Conservation (phyloP, 1,284 basidiomycete species). For the Cryptococcus sp. region DNA sequence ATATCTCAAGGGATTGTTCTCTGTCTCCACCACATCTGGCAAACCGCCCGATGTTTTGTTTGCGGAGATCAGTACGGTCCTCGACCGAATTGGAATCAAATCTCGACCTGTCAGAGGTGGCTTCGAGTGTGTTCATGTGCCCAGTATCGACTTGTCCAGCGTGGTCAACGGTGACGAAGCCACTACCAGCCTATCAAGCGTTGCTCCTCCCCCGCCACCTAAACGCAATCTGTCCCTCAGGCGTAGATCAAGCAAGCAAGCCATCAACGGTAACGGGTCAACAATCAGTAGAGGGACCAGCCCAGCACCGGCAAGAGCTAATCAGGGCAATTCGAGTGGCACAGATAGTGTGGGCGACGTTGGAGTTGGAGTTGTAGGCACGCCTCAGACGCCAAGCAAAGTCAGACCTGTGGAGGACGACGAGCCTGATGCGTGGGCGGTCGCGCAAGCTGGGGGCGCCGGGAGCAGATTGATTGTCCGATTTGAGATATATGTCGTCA, state of each 20-base stretch:
- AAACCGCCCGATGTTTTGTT: conserved; percentile 80
- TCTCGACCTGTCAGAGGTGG: conserved; percentile 87
- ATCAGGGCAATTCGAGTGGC: conserved; percentile 19
- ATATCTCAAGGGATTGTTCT: conserved; percentile 85
- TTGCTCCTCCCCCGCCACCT: conserved; percentile 6
- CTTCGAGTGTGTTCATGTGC: conserved; percentile 93
- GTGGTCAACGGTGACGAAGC: conserved; percentile 57
- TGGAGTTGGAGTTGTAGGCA: not conserved
- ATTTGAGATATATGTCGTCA: conserved; percentile 93
- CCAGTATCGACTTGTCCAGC: conserved; percentile 84
- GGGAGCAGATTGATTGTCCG: conserved; percentile 76
- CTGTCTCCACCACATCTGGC: conserved; percentile 93
- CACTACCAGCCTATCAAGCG: conserved; percentile 24
- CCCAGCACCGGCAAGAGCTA: conserved; percentile 8
- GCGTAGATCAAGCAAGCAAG: conserved; percentile 24
- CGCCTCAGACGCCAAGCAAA: conserved; percentile 4
- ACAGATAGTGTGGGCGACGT: conserved; percentile 22
- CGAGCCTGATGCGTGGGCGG: conserved; percentile 66
- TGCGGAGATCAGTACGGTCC: conserved; percentile 77
- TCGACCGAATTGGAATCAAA: conserved; percentile 92
- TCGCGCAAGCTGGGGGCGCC: conserved; percentile 57
- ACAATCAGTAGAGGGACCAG: conserved; percentile 9
- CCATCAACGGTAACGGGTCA: conserved; percentile 15
- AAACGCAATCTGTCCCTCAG: conserved; percentile 25
- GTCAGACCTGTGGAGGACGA: conserved; percentile 55